Evolutionary conservation across 2,329 filamentous ascomycete genomes (phyloP), one percentile per base, ranked within the genome.

Genomic region (Triangularia verruculosa): DNA sequence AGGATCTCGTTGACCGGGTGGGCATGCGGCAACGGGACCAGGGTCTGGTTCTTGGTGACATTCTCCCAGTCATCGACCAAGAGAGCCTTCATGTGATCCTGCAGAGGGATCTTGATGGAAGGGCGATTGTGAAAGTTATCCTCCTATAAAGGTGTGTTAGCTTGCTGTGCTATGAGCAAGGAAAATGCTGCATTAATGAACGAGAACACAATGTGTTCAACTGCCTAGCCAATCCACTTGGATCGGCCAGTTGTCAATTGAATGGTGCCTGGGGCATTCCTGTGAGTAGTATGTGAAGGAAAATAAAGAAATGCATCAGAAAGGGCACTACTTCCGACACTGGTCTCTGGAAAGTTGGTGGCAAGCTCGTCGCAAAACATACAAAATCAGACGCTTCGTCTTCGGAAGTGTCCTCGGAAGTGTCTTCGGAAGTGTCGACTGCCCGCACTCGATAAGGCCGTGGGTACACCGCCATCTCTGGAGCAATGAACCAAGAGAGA

Each of bases 61-160:
- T 97, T 96, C 77, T 99, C 95, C 95, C 95, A 99, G 76, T 99
- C 95, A 74, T 99, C 95, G 22, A 99, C 95, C 2, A 99, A 86
- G 67, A 96, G 84, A 15, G 91, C 92, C 79, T 98, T 97, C 69
- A 99, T 83, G 68, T 90, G 87, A 73, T 98, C 95, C 0, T 95
- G 93, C 68, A 98, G 88, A 57, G 89, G 84, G 51, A 99, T 85
- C 71, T 92, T 91, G 72, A 99, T 89, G 17, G 92, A 92, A 20
- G 94, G 93, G 63, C 93, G 88, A 67, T 85, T 83, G 73, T 93
- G 87, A 74, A 97, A 99, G 4, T 84, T 81, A 66, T 98, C 95
- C 80, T 98, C 95, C 93, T 98, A 77, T 63, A 32, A 7, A 11
- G 1, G n/a, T 5, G 11, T 34, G 62, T 71, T 62, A 70, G 67